Percentiles rank a stretch among this genome's conserved stretches.
Evolutionary conservation across 2,329 filamentous ascomycete genomes (phyloP).

Genomic region (Aspergillus sojae): DNA sequence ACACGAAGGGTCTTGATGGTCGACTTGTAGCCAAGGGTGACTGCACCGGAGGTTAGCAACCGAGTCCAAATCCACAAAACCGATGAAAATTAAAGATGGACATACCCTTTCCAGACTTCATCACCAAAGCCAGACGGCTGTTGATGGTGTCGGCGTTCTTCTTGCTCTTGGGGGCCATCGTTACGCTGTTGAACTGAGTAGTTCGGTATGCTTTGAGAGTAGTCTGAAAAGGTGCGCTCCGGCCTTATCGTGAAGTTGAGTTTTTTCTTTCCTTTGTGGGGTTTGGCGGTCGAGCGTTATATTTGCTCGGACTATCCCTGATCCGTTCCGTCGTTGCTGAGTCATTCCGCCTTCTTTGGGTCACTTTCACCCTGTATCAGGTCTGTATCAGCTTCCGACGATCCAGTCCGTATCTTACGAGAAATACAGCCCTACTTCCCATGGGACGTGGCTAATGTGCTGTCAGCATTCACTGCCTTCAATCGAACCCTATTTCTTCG

Average conservation of each 20-base stretch:
- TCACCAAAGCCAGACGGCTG: conserved; percentile 69
- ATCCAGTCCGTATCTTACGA: background rate
- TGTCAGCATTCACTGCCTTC: conserved; percentile 4
- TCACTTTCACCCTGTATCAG: background rate
- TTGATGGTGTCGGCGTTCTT: conserved; percentile 83
- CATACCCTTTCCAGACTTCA: conserved; percentile 58
- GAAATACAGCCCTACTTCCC: background rate
- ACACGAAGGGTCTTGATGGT: conserved; percentile 83
- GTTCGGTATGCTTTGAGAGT: conserved; percentile 18
- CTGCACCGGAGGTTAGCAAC: conserved; percentile 42
- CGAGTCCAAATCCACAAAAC: background rate
- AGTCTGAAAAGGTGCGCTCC: conserved; percentile 22
- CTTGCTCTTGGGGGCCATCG: conserved; percentile 68
- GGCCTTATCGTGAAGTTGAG: conserved; percentile 11
- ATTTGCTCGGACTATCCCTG: conserved; percentile 4
- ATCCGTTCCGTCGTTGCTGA: conserved; percentile 8
- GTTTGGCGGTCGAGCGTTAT: conserved; percentile 6
- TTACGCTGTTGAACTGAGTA: conserved; percentile 43
- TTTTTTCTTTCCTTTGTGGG: conserved; percentile 20
- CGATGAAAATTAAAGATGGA: conserved; percentile 1
- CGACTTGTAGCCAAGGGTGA: conserved; percentile 88
- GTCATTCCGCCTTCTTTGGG: background rate
- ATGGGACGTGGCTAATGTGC: background rate
- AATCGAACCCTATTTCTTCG: background rate
- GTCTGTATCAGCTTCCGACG: background rate